Evolutionary conservation across 495 filamentous ascomycete species (phyloP).

Genomic region (Lophiotrema nucula): DNA sequence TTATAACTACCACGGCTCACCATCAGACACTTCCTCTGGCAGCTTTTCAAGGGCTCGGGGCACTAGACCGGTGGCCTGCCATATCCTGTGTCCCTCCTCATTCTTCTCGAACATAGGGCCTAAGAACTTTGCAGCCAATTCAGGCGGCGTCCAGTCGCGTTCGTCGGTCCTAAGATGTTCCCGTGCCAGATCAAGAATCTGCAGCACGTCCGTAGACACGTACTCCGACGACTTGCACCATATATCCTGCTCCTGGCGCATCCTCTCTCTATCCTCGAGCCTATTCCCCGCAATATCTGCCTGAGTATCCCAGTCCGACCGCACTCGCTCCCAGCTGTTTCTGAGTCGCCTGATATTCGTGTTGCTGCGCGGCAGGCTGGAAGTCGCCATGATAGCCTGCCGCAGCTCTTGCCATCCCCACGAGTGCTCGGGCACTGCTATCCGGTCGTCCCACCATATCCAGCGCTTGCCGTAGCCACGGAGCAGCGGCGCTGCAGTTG

Average conservation of each 20-base stretch:
- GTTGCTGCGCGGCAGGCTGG: neutral
- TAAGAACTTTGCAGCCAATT: constrained; percentile 1
- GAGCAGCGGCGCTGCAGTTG: neutral
- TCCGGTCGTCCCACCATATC: constrained; percentile 8
- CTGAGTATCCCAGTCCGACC: neutral
- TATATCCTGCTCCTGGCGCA: neutral
- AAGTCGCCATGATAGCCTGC: neutral
- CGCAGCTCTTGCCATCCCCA: constrained; percentile 6
- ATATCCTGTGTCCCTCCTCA: neutral
- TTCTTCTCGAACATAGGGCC: neutral
- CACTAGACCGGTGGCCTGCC: neutral
- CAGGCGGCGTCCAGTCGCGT: constrained; percentile 11
- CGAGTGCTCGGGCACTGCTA: neutral
- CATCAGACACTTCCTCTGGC: constrained; percentile 3
- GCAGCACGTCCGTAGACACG: constrained; percentile 1
- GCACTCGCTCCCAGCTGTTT: neutral
- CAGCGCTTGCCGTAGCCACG: neutral
- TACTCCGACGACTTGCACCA: neutral
- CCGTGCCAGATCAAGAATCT: constrained; percentile 11
- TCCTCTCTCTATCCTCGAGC: neutral
- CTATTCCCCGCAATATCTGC: neutral
- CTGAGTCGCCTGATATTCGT: neutral
- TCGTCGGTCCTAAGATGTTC: constrained; percentile 11
- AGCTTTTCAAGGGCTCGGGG: neutral
- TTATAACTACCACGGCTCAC: too few relatives aligned